Evolutionary conservation across 169 alveolate genomes (phyloP), one percentile per base, ranked within the genome.

Genomic region (Plasmodium malariae): DNA sequence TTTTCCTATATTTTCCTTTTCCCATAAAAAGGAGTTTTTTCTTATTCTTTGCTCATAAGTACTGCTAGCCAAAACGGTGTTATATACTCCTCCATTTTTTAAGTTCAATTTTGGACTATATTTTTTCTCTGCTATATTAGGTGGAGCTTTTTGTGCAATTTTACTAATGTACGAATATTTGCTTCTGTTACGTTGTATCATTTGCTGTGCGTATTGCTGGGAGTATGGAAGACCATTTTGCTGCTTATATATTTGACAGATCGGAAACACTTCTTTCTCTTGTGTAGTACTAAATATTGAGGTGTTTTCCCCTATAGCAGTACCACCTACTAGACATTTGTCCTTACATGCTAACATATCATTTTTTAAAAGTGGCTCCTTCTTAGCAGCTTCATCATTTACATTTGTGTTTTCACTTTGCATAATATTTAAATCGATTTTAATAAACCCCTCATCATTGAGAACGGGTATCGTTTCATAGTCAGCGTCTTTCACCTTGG

Each of bases 1-100:
- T 63, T 49, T 78, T 11, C 40, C 19, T 62, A 26, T 36, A 78
- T 37, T 78, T 21, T 78, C 89, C 54, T 65, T 78, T 37, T 78
- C 51, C 89, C 89, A 78, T 17, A 78, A 54, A 24, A 62, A 78
- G 5, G 89, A 78, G 5, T 78, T 78, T 26, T 65, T 45, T 32
- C 21, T 30, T 14, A 34, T 51, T 71, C 19, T 71, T 5, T 62
- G 32, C 21, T 62, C 73, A 6, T 69, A 11, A 19, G 19, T 26
- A 24, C 2, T 37, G 28, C 28, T 40, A 24, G 37, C 2, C 21
- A 19, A 19, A 24, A 19, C 45, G 11, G n/a, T 6, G 45, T 5
- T 45, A n/a, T 14, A n/a, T 11, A n/a, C 11, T 24, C 32, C 62
- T 24, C 24, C 32, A 11, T 43, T 36, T 24, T 43, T 68, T 17